Evolutionary conservation across 768 basidiomycete genomes (phyloP), one percentile per base, ranked within the genome.

Genomic region (Lentinus brumalis): DNA sequence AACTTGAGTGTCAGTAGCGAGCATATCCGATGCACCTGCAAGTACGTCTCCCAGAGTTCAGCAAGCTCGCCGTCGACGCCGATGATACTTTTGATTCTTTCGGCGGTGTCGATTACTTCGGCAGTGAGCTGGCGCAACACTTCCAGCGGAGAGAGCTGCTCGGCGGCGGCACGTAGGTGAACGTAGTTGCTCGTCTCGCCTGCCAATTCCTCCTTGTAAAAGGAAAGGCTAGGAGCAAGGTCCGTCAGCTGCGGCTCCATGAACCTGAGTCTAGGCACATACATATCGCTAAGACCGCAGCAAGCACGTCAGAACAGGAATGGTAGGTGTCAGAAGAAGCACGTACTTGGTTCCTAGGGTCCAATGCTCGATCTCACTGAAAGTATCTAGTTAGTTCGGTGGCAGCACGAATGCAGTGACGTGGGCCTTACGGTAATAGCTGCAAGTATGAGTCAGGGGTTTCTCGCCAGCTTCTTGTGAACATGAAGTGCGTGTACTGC

Each of bases 401-500:
- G 26, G 49, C 16, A 9, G n/a, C 52, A 14, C 16, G 39, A 14
- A 30, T 8, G 14, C 6, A 10, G 46, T 35, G 46, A 6, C 21
- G 2, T 49, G 14, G 21, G 21, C 21, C 68, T 63, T 42, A 69
- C 70, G 78, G 79, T 39, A 80, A 63, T 15, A 73, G 73, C 57
- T 79, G 78, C 11, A 75, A 69, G 49, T 77, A 79, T 3, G 69
- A 61, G 21, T 63, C 32, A 11, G 66, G 61, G 16, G 55, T 50
- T 14, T 76, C 73, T 51, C 66, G 61, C 67, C 79, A 82, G 15
- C 61, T 55, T 3, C 61, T 56, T 57, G 58, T 62, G 61, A 62
- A 62, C 29, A 75, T 70, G 67, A 77, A 74, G 51, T 77, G 67
- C 1, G 68, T 66, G 52, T 75, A 81, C 0, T 75, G 72, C 50